These are phyloP conservation scores for Starmerella apis DNA, from an alignment of 805 yeast species.

Conservation along the genomic window DNA sequence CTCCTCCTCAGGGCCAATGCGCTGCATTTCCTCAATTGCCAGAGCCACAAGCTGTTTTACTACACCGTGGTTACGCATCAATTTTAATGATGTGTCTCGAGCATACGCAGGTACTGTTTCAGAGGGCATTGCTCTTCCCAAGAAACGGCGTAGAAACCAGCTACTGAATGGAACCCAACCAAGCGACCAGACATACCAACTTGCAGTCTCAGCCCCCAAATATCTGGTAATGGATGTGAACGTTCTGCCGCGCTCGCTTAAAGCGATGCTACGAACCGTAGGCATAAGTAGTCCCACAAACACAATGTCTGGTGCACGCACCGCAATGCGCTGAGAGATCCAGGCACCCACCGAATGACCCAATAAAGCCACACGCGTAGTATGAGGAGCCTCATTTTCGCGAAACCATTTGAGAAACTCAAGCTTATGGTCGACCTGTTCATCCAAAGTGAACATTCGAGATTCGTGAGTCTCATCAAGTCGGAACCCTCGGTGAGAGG, in stretches of 20 bases:
- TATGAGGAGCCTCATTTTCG: slow-evolving; percentile 5
- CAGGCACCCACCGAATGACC: slow-evolving; percentile 70
- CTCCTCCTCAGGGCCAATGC: slow-evolving; percentile 37
- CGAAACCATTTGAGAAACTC: slow-evolving; percentile 37
- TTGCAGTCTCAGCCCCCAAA: slow-evolving; percentile 15
- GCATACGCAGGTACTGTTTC: slow-evolving; percentile 10
- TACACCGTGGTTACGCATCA: slow-evolving; percentile 37
- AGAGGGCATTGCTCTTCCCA: slow-evolving; percentile 14
- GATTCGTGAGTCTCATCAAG: slow-evolving; percentile 17
- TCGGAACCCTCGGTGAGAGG: slow-evolving; percentile 57
- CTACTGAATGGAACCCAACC: slow-evolving; percentile 11
- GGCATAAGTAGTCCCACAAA: slow-evolving; percentile 60
- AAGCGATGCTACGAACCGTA: slow-evolving; percentile 51
- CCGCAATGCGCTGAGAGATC: slow-evolving; percentile 46
- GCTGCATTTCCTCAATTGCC: slow-evolving; percentile 50
- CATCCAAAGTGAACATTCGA: slow-evolving; percentile 36
- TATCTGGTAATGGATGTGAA: slow-evolving; percentile 28
- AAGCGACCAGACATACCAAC: slow-evolving; percentile 4
- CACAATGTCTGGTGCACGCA: slow-evolving; percentile 26
- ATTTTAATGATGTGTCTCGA: slow-evolving; percentile 20
- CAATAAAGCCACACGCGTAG: slow-evolving; percentile 38
- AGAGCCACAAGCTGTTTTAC: slow-evolving; percentile 46
- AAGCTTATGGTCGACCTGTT: slow-evolving; percentile 51
- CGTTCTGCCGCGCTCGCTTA: slow-evolving; percentile 35
- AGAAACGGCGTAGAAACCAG: not conserved